phyloP scores from a whole-genome alignment of 169 alveolate species.

The Besnoitia besnoiti region DNA sequence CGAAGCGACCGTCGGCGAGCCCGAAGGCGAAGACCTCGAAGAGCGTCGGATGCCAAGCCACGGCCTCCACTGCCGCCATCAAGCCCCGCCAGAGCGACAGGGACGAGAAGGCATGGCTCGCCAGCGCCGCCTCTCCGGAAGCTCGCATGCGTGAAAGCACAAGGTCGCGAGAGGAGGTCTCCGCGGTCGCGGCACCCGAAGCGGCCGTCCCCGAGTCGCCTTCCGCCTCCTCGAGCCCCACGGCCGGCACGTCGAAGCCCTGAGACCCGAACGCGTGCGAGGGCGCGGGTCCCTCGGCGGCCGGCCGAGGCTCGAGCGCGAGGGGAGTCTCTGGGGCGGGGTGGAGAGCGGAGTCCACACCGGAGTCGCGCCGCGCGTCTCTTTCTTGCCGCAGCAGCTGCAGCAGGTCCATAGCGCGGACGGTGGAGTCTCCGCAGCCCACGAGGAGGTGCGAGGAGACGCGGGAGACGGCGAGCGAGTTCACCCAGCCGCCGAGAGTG shows the following conservation, averaged over 20 bases:
- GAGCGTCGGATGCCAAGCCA: slow-evolving; percentile 41
- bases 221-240: too few species aligned
- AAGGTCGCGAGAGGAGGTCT: neutral
- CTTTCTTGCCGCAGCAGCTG: slow-evolving; percentile 5
- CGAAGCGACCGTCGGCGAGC: slow-evolving; percentile 54
- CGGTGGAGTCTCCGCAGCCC: slow-evolving; percentile 49
- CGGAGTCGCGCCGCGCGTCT: slow-evolving; percentile 13
- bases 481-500: slow-evolving; percentile 46
- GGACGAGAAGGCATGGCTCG: slow-evolving; percentile 15
- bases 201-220: too few species aligned
- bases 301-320: too few species aligned
- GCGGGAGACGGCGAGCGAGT: neutral
- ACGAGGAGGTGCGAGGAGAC: slow-evolving; percentile 16
- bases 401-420: slow-evolving; percentile 41
- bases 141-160: too few species aligned
- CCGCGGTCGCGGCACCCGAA: too few species aligned
- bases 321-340: neutral
- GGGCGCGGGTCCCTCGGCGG: too few species aligned
- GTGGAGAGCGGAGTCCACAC: neutral
- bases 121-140: neutral
- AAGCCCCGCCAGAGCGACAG: slow-evolving; percentile 49
- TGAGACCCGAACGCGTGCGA: too few species aligned
- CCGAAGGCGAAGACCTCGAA: slow-evolving; percentile 54
- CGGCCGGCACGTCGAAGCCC: too few species aligned
- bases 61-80: slow-evolving; percentile 38